phyloP scores from a whole-genome alignment of 139 green algal species.

The Monoraphidium neglectum region DNA sequence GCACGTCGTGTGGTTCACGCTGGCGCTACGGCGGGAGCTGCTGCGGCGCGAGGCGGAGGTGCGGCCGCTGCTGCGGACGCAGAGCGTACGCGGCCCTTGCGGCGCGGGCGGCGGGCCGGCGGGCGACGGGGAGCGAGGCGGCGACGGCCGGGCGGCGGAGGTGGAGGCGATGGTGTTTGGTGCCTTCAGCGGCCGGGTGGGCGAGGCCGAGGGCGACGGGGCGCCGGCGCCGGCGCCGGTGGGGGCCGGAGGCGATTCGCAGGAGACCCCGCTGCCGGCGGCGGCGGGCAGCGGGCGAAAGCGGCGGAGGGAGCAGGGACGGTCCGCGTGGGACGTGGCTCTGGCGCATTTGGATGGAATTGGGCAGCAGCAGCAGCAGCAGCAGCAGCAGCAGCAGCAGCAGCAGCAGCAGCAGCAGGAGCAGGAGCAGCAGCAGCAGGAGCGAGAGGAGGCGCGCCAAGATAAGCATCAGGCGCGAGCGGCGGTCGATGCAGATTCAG shows the following conservation, averaged over 20 bases:
- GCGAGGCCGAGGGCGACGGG: slow-evolving; percentile 10
- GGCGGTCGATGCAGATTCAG: too few relatives aligned
- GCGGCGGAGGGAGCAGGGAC: background rate
- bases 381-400: slow-evolving; percentile 14
- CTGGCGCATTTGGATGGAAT: slow-evolving; percentile 23
- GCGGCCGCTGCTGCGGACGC: slow-evolving; percentile 3
- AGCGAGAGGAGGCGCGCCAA: background rate
- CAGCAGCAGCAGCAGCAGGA: slow-evolving; percentile 14
- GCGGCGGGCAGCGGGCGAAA: background rate
- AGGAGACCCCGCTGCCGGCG: background rate
- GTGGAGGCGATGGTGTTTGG: slow-evolving; percentile 30
- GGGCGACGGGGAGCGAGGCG: too few relatives aligned
- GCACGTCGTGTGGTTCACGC: slow-evolving; percentile 47
- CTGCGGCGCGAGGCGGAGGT: slow-evolving; percentile 8
- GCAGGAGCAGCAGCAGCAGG: background rate
- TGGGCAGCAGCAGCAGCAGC: slow-evolving; percentile 19
- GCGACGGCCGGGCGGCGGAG: too few relatives aligned
- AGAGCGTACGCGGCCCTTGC: too few relatives aligned
- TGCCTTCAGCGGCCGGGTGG: slow-evolving; percentile 42
- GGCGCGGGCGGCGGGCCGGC: too few relatives aligned
- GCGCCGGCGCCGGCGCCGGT: too few relatives aligned
- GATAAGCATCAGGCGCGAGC: too few relatives aligned
- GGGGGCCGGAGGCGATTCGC: background rate
- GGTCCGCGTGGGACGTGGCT: slow-evolving; percentile 34
- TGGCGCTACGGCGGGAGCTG: slow-evolving; percentile 26